phyloP scores from a whole-genome alignment of 2,329 filamentous ascomycete species.

The Trichothecium sympodiale region DNA sequence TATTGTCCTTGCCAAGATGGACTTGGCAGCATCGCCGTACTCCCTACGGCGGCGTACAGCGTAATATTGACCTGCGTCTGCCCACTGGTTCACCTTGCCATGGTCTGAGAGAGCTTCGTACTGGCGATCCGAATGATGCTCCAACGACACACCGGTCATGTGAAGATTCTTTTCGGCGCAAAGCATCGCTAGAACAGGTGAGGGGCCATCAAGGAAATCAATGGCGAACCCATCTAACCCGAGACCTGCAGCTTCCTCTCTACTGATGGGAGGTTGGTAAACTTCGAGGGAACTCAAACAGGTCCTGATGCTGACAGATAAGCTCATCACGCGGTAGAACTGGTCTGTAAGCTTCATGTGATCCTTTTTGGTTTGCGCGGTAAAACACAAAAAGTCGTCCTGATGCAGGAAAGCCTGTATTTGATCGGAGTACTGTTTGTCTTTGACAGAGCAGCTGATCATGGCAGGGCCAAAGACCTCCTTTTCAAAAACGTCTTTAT shows the following conservation, averaged over 20 bases:
- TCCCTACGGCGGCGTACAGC: conserved; percentile 61
- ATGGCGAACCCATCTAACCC: conserved; percentile 74
- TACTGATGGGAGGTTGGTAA: conserved; percentile 43
- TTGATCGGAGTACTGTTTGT: conserved; percentile 51
- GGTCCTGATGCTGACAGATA: conserved; percentile 64
- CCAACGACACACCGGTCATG: conserved; percentile 51
- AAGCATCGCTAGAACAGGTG: conserved; percentile 77
- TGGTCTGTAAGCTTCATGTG: conserved; percentile 60
- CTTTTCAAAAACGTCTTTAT: conserved; percentile 59
- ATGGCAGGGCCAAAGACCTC: conserved; percentile 74
- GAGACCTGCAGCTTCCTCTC: conserved; percentile 40
- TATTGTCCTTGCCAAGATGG: conserved; percentile 55
- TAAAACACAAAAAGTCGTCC: conserved; percentile 56
- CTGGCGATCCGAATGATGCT: conserved; percentile 54
- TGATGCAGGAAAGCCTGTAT: conserved; percentile 39
- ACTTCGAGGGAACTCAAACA: conserved; percentile 40
- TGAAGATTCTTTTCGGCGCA: conserved; percentile 65
- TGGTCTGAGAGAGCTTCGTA: conserved; percentile 52
- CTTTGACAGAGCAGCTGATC: conserved; percentile 67
- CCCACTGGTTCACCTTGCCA: conserved; percentile 53
- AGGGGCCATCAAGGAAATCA: conserved; percentile 71
- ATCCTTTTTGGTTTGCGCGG: conserved; percentile 64
- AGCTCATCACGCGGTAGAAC: conserved; percentile 49
- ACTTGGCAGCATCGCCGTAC: conserved; percentile 65
- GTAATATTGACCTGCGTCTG: conserved; percentile 55